Conservation (phyloP, 192 early-diverging fungal genomes). For the Haplosporangium gracile region DNA sequence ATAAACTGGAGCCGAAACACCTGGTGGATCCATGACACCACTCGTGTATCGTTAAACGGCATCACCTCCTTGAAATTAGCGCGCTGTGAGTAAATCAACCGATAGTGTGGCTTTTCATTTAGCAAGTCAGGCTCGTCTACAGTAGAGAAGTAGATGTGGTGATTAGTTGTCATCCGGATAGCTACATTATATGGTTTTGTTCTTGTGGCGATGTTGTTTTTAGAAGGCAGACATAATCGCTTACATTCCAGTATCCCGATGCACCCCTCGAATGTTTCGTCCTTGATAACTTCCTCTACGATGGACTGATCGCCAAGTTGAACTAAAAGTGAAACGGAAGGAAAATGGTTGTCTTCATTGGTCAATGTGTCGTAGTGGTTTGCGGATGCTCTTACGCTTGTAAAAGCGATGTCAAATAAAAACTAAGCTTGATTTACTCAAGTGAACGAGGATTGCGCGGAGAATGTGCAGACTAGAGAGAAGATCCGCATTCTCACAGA, state of each 20-base stretch:
- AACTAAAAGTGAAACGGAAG: conserved; percentile 58
- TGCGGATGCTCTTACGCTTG: not conserved
- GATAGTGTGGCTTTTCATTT: conserved; percentile 75
- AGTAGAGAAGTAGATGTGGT: not conserved
- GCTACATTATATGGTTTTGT: not conserved
- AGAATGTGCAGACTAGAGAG: conserved; percentile 77
- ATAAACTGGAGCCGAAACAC: conserved; percentile 91
- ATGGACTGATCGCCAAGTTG: conserved; percentile 82
- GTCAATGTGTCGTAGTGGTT: not conserved
- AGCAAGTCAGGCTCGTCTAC: conserved; percentile 81
- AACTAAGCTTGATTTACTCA: not conserved
- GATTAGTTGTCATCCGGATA: not conserved
- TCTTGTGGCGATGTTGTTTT: not conserved
- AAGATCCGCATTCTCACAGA: conserved; percentile 85
- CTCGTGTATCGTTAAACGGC: conserved; percentile 75
- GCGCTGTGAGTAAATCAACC: conserved; percentile 72
- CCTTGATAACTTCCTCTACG: conserved; percentile 79
- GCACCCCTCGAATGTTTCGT: conserved; percentile 76
- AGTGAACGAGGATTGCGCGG: conserved; percentile 20
- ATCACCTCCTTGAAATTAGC: conserved; percentile 79
- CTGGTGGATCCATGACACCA: conserved; percentile 83
- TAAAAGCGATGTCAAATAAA: not conserved
- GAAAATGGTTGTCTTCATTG: not conserved
- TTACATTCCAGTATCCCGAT: conserved; percentile 91
- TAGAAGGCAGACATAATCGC: not conserved